These are phyloP conservation scores for Circinella umbellata DNA, from an alignment of 371 early-diverging fungal genomes.

Conservation along the genomic window DNA sequence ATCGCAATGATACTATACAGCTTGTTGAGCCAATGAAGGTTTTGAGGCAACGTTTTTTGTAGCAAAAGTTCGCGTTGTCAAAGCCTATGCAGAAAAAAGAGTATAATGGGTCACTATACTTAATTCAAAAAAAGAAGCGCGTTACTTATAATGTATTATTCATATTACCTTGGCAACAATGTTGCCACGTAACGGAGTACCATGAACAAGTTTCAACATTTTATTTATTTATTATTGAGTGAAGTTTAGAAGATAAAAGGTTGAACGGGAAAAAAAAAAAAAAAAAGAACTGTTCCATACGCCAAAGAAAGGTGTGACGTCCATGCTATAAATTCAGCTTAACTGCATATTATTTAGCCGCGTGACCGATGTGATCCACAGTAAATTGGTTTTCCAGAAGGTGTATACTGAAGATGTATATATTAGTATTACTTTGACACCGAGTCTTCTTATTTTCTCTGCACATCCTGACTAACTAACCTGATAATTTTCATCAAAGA, in stretches of 20 bases:
- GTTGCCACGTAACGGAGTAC: neutral
- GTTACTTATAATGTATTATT: neutral
- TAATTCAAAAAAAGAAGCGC: too few relatives aligned
- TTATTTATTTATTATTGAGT: neutral
- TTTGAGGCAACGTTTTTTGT: conserved; percentile 10
- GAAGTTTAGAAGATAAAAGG: neutral
- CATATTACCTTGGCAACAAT: neutral
- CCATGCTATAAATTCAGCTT: too few relatives aligned
- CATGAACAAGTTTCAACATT: neutral
- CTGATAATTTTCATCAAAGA: conserved; percentile 73
- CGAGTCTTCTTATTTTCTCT: too few relatives aligned
- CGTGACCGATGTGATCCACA: conserved; percentile 34
- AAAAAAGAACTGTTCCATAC: neutral
- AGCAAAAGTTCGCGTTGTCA: conserved; percentile 11
- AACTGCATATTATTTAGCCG: neutral
- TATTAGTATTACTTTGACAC: neutral
- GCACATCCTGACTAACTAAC: conserved; percentile 16
- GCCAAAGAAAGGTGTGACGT: neutral
- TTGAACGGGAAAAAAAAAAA: neutral
- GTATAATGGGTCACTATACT: neutral
- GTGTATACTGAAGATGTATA: conserved; percentile 32
- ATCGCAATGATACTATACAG: conserved; percentile 1
- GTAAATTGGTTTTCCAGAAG: conserved; percentile 40
- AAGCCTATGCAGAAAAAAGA: conserved; percentile 3
- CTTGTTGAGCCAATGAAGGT: conserved; percentile 2